These are phyloP conservation scores for Salix koriyanagi DNA, from an alignment of 345 rosid species.

Conservation along the genomic window DNA sequence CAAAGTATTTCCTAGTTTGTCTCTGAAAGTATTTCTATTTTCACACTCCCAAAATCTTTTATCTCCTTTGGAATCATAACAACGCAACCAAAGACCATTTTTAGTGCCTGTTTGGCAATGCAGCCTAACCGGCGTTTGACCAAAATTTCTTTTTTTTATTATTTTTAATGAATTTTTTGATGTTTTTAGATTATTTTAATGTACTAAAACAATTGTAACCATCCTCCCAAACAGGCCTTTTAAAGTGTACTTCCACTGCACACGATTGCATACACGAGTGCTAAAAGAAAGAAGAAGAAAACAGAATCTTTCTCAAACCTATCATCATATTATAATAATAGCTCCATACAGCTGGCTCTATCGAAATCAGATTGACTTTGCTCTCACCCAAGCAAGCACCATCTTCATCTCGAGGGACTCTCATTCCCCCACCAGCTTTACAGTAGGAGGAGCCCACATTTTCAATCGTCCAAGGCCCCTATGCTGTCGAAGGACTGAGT, in stretches of 20 bases:
- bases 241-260: neutral
- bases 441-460: slow-evolving; percentile 17
- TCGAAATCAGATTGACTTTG: slow-evolving; percentile 24
- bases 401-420: slow-evolving; percentile 21
- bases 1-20: neutral
- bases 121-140: no score
- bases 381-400: slow-evolving; percentile 13
- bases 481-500: neutral
- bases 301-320: neutral
- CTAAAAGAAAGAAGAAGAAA: neutral
- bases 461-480: neutral
- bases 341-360: slow-evolving; percentile 28
- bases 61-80: neutral
- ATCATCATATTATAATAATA: neutral
- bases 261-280: neutral
- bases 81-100: neutral
- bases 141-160: no score
- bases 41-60: neutral
- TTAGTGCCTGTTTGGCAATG: no score
- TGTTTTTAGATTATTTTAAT: neutral
- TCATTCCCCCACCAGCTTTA: slow-evolving; percentile 11
- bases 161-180: no score
- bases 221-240: neutral
- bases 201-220: no score
- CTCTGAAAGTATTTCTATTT: neutral